These are phyloP conservation scores for Cryptococcus maquisensis DNA, from an alignment of 1,284 basidiomycete species.

Conservation along the genomic window DNA sequence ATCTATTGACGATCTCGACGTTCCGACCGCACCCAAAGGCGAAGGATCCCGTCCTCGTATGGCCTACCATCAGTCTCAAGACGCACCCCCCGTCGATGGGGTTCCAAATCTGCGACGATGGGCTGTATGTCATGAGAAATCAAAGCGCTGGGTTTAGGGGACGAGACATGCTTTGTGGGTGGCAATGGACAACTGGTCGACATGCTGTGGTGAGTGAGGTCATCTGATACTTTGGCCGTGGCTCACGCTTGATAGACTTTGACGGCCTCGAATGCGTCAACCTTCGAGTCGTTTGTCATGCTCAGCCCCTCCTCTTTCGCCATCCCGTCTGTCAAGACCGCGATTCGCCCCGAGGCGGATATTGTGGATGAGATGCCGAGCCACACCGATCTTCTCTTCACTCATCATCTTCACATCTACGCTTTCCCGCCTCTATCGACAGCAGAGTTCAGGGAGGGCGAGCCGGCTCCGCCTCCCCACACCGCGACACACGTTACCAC, in stretches of 20 bases:
- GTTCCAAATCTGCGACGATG: constrained; percentile 48
- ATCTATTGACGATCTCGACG: constrained; percentile 39
- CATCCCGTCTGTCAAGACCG: constrained; percentile 29
- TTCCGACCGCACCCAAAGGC: constrained; percentile 43
- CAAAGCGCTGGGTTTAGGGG: constrained; percentile 9
- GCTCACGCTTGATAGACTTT: constrained; percentile 13
- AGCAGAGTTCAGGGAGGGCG: not conserved
- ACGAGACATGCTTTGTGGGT: constrained; percentile 33
- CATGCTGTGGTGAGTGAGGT: constrained; percentile 32
- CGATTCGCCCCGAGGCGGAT: constrained; percentile 20
- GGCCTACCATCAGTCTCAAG: constrained; percentile 15
- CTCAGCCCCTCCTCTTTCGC: constrained; percentile 39
- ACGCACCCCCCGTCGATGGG: constrained; percentile 20
- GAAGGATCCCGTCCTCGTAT: constrained; percentile 22
- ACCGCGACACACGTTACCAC: constrained; percentile 32
- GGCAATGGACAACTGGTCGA: constrained; percentile 47
- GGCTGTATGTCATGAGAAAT: constrained; percentile 38
- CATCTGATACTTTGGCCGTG: not conserved
- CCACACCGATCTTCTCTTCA: constrained; percentile 28
- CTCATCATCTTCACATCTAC: constrained; percentile 39
- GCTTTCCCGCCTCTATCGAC: constrained; percentile 36
- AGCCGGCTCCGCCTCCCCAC: constrained; percentile 23
- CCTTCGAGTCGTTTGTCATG: constrained; percentile 39
- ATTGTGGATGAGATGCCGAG: constrained; percentile 22
- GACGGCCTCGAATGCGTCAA: constrained; percentile 18